phyloP scores from a whole-genome alignment of 768 basidiomycete genomes.

The Leccinellum albellum region DNA sequence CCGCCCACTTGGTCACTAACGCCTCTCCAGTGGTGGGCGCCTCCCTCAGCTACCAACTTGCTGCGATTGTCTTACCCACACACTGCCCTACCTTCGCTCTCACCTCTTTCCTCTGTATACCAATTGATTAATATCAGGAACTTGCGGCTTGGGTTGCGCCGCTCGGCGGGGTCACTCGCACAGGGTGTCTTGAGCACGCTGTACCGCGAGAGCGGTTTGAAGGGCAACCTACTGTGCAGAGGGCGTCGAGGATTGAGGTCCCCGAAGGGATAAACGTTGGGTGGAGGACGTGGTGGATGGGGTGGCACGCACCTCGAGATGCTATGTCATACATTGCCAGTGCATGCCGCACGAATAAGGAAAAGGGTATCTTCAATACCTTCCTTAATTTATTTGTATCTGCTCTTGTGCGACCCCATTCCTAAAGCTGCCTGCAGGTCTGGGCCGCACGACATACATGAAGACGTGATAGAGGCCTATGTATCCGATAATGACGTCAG shows the following conservation, averaged over 20 bases:
- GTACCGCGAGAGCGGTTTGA: too few relatives aligned
- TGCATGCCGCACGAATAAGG: too few relatives aligned
- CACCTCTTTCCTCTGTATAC: constrained; percentile 1
- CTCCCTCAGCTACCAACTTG: constrained; percentile 17
- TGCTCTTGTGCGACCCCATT: too few relatives aligned
- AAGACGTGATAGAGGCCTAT: too few relatives aligned
- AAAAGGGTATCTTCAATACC: too few relatives aligned
- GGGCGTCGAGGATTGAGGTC: constrained; percentile 33
- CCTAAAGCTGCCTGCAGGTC: too few relatives aligned
- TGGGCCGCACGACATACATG: too few relatives aligned
- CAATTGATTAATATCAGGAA: constrained; percentile 17
- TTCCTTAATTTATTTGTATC: too few relatives aligned
- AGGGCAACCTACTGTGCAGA: constrained; percentile 30
- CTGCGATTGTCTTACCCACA: constrained; percentile 7
- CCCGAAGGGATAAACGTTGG: constrained; percentile 31
- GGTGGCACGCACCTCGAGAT: too few relatives aligned
- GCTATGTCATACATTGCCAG: too few relatives aligned
- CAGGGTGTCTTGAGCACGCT: neutral
- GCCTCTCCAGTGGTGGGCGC: constrained; percentile 17
- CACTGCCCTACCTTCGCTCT: constrained; percentile 3
- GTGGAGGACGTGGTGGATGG: constrained; percentile 14
- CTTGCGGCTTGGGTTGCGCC: constrained; percentile 24
- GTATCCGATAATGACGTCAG: too few relatives aligned
- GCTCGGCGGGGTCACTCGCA: constrained; percentile 16
- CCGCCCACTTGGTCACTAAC: constrained; percentile 36